Percentiles rank a stretch among this genome's conserved stretches.
Conservation (phyloP, 2,329 filamentous ascomycete species). For the Scytalidium sp. region DNA sequence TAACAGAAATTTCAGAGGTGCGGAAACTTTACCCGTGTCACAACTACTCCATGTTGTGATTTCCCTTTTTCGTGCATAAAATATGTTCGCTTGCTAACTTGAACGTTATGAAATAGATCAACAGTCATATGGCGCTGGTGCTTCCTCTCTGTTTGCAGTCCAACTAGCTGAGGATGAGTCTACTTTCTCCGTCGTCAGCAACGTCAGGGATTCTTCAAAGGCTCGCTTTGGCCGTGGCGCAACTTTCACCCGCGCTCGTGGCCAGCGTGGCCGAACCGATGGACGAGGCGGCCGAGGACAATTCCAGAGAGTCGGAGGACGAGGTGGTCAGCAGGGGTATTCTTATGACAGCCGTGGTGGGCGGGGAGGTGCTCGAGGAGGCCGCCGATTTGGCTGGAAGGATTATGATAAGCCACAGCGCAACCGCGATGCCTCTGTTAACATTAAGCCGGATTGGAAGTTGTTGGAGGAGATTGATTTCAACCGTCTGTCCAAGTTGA, state of each 20-base stretch:
- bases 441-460: constrained; percentile 93
- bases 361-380: constrained; percentile 66
- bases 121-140: constrained; percentile 92
- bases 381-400: constrained; percentile 94
- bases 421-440: constrained; percentile 93
- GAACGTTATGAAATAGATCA: constrained; percentile 63
- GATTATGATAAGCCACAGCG: constrained; percentile 98
- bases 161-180: constrained; percentile 94
- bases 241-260: constrained; percentile 79
- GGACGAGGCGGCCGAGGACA: constrained; percentile 58
- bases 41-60: neutral
- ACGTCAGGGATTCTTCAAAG: constrained; percentile 82
- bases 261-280: constrained; percentile 65
- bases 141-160: constrained; percentile 82
- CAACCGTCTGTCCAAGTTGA: constrained; percentile 90
- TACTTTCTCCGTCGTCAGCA: constrained; percentile 96
- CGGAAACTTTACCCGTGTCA: constrained; percentile 19
- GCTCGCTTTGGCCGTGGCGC: constrained; percentile 85
- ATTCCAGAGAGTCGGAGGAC: constrained; percentile 71
- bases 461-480: constrained; percentile 99
- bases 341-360: constrained; percentile 71
- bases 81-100: constrained; percentile 5
- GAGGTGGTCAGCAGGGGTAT: constrained; percentile 61
- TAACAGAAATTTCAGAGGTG: constrained; percentile 90
- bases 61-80: neutral